Percentiles rank a stretch among this genome's conserved stretches.
phyloP scores from a whole-genome alignment of 345 rosid genomes.

The Gossypium sturtianum region DNA sequence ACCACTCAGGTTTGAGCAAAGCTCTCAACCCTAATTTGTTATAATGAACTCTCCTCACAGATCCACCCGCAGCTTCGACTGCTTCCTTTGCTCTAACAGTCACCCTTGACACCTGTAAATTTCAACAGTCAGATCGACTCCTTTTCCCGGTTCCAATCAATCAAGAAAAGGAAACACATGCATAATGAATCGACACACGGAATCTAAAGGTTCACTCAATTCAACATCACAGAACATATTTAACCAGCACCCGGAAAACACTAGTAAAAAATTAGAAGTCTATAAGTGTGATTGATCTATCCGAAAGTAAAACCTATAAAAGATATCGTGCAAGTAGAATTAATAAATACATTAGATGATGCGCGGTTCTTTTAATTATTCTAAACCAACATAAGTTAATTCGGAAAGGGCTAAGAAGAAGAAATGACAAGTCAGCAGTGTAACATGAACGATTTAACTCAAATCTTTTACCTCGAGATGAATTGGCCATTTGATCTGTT shows the following conservation, averaged over 20 bases:
- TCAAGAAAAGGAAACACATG: neutral
- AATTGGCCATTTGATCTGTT: conserved; percentile 89
- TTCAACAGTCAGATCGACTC: neutral
- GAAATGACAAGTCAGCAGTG: neutral
- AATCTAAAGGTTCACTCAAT: neutral
- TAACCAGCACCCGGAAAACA: neutral
- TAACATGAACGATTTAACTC: neutral
- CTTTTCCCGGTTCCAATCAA: neutral
- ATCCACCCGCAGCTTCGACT: conserved; percentile 88
- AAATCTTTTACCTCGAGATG: conserved; percentile 69
- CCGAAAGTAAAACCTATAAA: neutral
- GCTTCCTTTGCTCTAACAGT: conserved; percentile 85
- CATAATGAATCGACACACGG: neutral
- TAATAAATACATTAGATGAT: neutral
- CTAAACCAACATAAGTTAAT: neutral
- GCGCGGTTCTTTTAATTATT: neutral
- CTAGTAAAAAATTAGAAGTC: neutral
- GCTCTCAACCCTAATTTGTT: conserved; percentile 84
- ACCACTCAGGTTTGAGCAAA: conserved; percentile 87
- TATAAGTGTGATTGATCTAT: neutral
- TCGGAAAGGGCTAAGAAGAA: neutral
- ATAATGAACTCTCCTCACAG: conserved; percentile 86
- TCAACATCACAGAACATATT: neutral
- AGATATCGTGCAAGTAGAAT: neutral
- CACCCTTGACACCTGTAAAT: conserved; percentile 71